Evolutionary conservation across 176 grass and related monocot species (phyloP).

Genomic region (Urochloa ruziziensis): DNA sequence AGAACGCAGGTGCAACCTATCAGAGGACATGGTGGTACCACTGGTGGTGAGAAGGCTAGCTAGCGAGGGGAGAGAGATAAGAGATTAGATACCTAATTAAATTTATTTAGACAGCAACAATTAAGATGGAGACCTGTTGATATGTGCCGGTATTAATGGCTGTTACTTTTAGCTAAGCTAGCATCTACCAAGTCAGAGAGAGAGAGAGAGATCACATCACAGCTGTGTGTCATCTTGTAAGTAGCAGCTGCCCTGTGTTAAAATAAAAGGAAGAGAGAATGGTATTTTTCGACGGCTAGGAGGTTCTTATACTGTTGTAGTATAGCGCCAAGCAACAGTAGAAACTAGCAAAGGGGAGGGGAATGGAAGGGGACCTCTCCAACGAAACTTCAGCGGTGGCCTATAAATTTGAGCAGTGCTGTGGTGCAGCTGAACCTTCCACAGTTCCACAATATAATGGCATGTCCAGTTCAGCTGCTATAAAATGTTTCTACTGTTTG

Average conservation of each 20-base stretch:
- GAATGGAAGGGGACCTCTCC: slow-evolving; percentile 50
- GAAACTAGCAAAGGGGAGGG: slow-evolving; percentile 30
- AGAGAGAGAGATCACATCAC: neutral
- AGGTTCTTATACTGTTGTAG: neutral
- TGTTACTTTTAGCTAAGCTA: slow-evolving; percentile 40
- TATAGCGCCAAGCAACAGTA: neutral
- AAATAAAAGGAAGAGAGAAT: slow-evolving; percentile 23
- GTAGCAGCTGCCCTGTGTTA: neutral
- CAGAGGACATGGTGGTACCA: slow-evolving; percentile 23
- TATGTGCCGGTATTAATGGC: slow-evolving; percentile 31
- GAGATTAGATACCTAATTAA: slow-evolving; percentile 22
- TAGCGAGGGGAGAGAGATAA: neutral
- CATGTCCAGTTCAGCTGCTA: slow-evolving; percentile 8
- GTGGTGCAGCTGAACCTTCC: slow-evolving; percentile 1
- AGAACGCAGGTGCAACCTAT: no score
- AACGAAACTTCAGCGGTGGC: slow-evolving; percentile 54
- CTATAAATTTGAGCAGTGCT: slow-evolving; percentile 47
- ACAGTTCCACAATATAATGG: neutral
- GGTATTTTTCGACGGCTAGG: neutral
- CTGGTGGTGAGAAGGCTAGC: neutral
- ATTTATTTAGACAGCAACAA: slow-evolving; percentile 34
- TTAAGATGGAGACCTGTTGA: slow-evolving; percentile 31
- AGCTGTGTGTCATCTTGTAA: neutral
- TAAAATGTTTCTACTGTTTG: neutral
- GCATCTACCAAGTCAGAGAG: neutral